phyloP scores from a whole-genome alignment of 1,139 yeast species.

The Pichia sp. region DNA sequence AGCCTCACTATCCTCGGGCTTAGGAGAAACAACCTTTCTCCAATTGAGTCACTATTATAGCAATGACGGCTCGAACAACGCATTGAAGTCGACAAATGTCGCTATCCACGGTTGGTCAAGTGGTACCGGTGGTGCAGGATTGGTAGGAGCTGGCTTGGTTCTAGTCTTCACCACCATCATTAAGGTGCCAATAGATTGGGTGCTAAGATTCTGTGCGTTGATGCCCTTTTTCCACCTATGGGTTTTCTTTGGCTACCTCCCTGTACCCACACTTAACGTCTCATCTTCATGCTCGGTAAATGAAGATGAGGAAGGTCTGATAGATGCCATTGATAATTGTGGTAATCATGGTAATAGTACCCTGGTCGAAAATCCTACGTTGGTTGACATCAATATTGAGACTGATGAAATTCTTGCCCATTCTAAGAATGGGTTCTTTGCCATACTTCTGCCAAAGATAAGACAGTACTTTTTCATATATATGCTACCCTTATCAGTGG shows the following conservation, averaged over 20 bases:
- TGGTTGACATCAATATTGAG: neutral
- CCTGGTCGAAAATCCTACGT: neutral
- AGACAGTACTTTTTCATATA: conserved; percentile 57
- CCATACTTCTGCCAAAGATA: conserved; percentile 32
- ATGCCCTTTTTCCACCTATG: conserved; percentile 44
- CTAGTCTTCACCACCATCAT: conserved; percentile 53
- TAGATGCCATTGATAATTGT: neutral
- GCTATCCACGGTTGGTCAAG: conserved; percentile 84
- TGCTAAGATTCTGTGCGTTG: conserved; percentile 45
- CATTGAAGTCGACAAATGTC: neutral
- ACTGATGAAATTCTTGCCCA: neutral
- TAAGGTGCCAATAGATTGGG: conserved; percentile 39
- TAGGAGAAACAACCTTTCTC: conserved; percentile 85
- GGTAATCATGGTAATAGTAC: neutral
- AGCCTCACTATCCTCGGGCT: conserved; percentile 82
- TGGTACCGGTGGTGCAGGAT: conserved; percentile 95
- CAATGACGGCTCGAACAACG: conserved; percentile 25
- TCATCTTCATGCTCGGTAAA: neutral
- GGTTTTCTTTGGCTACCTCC: conserved; percentile 35
- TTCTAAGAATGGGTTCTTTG: neutral
- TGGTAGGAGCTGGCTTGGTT: conserved; percentile 66
- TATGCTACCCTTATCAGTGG: conserved; percentile 79
- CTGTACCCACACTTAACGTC: conserved; percentile 23
- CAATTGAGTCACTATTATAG: conserved; percentile 71
- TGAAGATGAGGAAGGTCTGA: neutral